These are phyloP conservation scores for Trypanosoma brucei DNA, from an alignment of 208 protist species.

Conservation along the genomic window DNA sequence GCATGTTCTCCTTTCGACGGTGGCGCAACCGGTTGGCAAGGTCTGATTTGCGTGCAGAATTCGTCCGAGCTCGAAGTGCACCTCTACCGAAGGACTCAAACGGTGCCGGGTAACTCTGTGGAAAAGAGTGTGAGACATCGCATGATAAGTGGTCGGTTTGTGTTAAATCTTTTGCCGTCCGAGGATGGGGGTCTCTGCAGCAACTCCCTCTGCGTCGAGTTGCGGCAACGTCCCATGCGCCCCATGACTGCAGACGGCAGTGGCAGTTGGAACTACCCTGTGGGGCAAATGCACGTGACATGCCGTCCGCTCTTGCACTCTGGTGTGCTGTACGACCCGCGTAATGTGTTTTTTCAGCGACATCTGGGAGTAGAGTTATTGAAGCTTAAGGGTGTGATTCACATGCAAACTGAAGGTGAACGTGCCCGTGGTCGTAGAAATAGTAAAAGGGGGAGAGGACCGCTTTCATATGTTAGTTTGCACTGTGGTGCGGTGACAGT, in stretches of 20 bases:
- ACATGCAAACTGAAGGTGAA: background rate
- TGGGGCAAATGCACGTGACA: slow-evolving; percentile 9
- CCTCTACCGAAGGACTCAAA: background rate
- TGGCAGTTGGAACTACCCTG: slow-evolving; percentile 1
- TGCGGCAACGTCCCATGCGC: background rate
- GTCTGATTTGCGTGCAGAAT: slow-evolving; percentile 9
- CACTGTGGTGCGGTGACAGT: slow-evolving; percentile 2
- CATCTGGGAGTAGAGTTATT: slow-evolving; percentile 5
- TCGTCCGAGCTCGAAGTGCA: background rate
- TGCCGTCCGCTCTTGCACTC: slow-evolving; percentile 3
- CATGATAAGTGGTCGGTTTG: slow-evolving; percentile 2
- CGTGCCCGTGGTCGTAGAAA: background rate
- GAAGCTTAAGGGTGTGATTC: slow-evolving; percentile 14
- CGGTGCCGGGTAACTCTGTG: background rate
- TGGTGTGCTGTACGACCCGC: slow-evolving; percentile 12
- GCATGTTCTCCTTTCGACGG: background rate
- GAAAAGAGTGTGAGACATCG: background rate
- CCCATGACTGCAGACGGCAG: background rate
- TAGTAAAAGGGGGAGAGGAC: background rate
- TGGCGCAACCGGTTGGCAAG: background rate
- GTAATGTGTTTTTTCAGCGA: slow-evolving; percentile 11
- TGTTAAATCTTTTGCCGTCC: background rate
- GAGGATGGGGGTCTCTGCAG: background rate
- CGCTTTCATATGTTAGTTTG: slow-evolving; percentile 5
- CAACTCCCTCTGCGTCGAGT: background rate